Evolutionary conservation across 2,329 filamentous ascomycete species (phyloP).

Genomic region (Colletotrichum paranaense): DNA sequence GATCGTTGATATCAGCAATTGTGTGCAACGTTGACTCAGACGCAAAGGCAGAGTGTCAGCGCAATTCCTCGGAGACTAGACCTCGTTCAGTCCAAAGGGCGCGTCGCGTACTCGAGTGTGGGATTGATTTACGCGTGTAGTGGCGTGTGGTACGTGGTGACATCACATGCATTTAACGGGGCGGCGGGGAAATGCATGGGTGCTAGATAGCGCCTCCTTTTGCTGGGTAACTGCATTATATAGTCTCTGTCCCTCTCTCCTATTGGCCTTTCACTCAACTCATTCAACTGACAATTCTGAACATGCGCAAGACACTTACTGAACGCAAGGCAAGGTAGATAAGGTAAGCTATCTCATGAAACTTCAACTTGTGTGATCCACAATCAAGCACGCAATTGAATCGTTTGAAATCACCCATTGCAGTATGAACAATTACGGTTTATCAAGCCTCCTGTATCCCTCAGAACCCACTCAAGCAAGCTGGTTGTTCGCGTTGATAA

Average conservation of each 20-base stretch:
- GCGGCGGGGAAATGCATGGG: neutral
- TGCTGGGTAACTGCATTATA: neutral
- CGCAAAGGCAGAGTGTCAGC: neutral
- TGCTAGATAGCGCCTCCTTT: neutral
- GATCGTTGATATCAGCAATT: neutral
- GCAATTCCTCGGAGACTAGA: slow-evolving; percentile 12
- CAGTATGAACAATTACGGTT: neutral
- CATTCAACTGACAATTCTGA: neutral
- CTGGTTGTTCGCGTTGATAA: slow-evolving; percentile 74
- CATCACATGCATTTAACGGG: slow-evolving; percentile 32
- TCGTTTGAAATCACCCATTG: neutral
- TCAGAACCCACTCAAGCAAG: slow-evolving; percentile 76
- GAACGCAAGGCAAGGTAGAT: too few species aligned
- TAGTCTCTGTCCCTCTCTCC: neutral
- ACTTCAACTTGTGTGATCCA: neutral
- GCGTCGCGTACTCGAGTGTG: slow-evolving; percentile 26
- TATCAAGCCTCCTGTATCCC: neutral
- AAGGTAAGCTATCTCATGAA: neutral
- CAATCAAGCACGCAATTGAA: neutral
- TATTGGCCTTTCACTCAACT: neutral
- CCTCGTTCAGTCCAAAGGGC: slow-evolving; percentile 16
- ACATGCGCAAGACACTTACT: neutral
- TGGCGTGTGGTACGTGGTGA: slow-evolving; percentile 14
- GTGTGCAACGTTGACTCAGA: neutral
- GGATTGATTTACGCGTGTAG: slow-evolving; percentile 31